These are phyloP conservation scores for Xylaria sp. DNA, from an alignment of 2,329 filamentous ascomycete genomes.

Conservation along the genomic window DNA sequence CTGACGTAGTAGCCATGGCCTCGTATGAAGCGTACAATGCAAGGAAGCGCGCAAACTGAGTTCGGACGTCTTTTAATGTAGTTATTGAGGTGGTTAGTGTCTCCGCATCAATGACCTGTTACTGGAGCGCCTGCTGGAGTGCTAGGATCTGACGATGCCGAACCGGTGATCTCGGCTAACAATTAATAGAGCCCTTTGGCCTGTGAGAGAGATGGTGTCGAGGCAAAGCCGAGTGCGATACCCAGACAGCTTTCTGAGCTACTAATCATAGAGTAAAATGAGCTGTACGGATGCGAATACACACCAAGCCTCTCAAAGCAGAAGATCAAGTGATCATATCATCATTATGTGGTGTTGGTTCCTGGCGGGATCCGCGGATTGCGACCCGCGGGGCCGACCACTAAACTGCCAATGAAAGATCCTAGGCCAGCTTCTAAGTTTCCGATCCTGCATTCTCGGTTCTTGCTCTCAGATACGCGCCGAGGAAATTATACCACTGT, in stretches of 20 bases:
- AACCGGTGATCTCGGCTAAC: no score
- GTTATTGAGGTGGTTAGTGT: not conserved
- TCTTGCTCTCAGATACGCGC: no score
- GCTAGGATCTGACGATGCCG: not conserved
- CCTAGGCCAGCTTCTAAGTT: not conserved
- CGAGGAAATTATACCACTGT: no score
- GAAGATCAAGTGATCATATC: not conserved
- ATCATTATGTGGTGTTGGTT: not conserved
- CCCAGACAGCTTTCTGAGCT: not conserved
- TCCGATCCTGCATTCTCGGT: not conserved
- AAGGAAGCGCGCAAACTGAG: not conserved
- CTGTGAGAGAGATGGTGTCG: no score
- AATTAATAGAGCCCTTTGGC: no score
- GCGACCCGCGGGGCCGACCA: not conserved
- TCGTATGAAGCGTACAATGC: not conserved
- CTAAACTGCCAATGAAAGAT: not conserved
- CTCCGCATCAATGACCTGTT: not conserved
- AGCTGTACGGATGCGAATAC: no score
- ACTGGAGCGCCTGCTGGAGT: not conserved
- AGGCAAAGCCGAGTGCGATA: no score
- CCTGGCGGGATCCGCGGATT: conserved; percentile 24
- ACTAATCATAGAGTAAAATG: not conserved
- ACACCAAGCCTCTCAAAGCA: no score
- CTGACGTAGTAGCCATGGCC: conserved; percentile 7
- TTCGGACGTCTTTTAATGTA: not conserved